Conservation (phyloP, 1,139 yeast genomes). For the Yamadazyma membranifaciens region DNA sequence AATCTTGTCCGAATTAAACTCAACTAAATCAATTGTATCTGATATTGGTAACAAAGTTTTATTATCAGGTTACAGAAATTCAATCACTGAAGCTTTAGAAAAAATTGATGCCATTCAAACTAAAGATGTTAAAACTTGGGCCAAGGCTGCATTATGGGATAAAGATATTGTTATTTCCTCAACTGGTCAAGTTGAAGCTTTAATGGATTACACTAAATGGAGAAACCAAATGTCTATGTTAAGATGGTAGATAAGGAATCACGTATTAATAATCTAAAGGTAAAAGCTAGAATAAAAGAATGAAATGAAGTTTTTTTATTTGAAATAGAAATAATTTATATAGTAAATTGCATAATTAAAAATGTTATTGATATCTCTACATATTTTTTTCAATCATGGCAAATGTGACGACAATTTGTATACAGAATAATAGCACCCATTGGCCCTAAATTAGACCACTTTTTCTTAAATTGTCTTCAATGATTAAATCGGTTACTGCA, state of each 20-base stretch:
- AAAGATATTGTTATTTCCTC: constrained; percentile 80
- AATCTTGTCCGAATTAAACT: constrained; percentile 45
- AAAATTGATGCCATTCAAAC: constrained; percentile 63
- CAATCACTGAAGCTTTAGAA: constrained; percentile 57
- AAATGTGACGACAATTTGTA: not conserved
- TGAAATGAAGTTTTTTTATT: not conserved
- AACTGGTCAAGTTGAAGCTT: constrained; percentile 80
- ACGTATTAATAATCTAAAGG: not conserved
- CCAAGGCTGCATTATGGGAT: constrained; percentile 73
- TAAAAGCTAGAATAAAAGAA: not conserved
- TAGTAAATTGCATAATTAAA: constrained; percentile 7
- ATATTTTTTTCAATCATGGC: not conserved
- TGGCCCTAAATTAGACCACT: constrained; percentile 69
- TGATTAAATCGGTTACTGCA: constrained; percentile 89
- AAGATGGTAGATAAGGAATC: constrained; percentile 51
- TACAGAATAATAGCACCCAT: not conserved
- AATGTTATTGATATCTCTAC: not conserved
- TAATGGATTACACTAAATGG: constrained; percentile 79
- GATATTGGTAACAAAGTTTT: constrained; percentile 62
- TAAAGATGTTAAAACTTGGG: constrained; percentile 68
- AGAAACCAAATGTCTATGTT: constrained; percentile 87
- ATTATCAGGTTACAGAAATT: constrained; percentile 59
- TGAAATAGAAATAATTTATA: constrained; percentile 3
- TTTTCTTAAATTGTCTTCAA: constrained; percentile 76
- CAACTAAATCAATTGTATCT: constrained; percentile 52